These are phyloP conservation scores for Cyclocybe aegerita DNA, from an alignment of 768 basidiomycete species.

Conservation along the genomic window DNA sequence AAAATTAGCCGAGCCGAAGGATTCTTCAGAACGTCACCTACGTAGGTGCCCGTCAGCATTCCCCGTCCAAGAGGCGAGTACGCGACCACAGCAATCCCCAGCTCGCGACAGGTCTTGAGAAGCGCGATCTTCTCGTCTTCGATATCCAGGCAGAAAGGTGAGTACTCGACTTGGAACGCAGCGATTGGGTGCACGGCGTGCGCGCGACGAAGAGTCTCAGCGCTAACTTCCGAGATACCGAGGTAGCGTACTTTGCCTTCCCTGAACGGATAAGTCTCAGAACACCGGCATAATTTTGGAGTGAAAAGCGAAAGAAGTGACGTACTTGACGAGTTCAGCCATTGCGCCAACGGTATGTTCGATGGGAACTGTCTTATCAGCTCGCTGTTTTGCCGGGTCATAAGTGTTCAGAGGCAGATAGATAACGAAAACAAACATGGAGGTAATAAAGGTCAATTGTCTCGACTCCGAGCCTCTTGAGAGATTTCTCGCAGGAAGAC, in stretches of 20 bases:
- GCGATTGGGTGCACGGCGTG: constrained; percentile 49
- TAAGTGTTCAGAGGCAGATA: too few relatives aligned
- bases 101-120: constrained; percentile 43
- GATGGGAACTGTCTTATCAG: too few relatives aligned
- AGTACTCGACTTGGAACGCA: constrained; percentile 52
- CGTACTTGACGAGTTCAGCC: too few relatives aligned
- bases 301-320: too few relatives aligned
- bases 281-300: too few relatives aligned
- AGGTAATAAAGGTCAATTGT: too few relatives aligned
- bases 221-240: constrained; percentile 53
- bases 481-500: too few relatives aligned
- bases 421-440: too few relatives aligned
- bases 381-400: too few relatives aligned
- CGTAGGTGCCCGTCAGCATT: constrained; percentile 45
- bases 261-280: constrained; percentile 3
- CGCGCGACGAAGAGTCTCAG: constrained; percentile 47
- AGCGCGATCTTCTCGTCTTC: constrained; percentile 42
- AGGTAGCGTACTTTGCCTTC: constrained; percentile 48
- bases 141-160: constrained; percentile 47
- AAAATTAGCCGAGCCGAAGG: too few relatives aligned
- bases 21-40: constrained; percentile 15
- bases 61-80: constrained; percentile 56
- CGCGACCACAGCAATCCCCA: constrained; percentile 48
- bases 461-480: too few relatives aligned
- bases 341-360: too few relatives aligned